Evolutionary conservation across 495 filamentous ascomycete species (phyloP), one percentile per base, ranked within the genome.

Genomic region (Annulohypoxylon maeteangense): DNA sequence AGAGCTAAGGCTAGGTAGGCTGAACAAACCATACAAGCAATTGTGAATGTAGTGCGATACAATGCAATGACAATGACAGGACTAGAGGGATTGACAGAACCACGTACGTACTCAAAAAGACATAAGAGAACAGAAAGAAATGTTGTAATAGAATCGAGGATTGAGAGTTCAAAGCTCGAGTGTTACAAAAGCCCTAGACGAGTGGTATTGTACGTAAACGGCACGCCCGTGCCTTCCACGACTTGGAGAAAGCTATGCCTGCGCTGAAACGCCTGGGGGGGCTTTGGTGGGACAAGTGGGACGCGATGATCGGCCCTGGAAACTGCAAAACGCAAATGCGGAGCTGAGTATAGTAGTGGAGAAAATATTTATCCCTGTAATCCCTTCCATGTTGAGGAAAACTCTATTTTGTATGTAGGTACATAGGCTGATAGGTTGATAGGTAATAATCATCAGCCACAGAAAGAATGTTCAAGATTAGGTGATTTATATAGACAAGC

Each of bases 211-310:
- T 47, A 16, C 16, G 12, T 11, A n/a, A 20, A 18, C 38, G 7
- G 18, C 16, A 59, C 16, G 45, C 25, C 34, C 27, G 42, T 47
- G 63, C 65, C 60, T 70, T 70, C 36, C 29, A 32, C 53, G 42
- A 53, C 56, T 66, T 62, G 50, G 56, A 61, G 58, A 48, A 53
- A 64, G 66, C 66, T 47, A 48, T 58, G 61, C 50, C 34, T 59
- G 61, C 34, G 53, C 65, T 70, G 70, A 73, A 73, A 65, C 55
- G 55, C 23, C 25, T 25, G 25, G 58, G 63, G 63, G 58, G 47
- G 60, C 50, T 51, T 34, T 42, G 65, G 70, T 65, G 65, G 70
- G 65, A 69, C 60, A 51, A 57, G 56, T 65, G 70, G 70, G 70
- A 69, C 55, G 14, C 0, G 10, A 51, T 29, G 61, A 68, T 68